Evolutionary conservation across 2,329 filamentous ascomycete species (phyloP), one percentile per base, ranked within the genome.

Genomic region (Apiospora marii): DNA sequence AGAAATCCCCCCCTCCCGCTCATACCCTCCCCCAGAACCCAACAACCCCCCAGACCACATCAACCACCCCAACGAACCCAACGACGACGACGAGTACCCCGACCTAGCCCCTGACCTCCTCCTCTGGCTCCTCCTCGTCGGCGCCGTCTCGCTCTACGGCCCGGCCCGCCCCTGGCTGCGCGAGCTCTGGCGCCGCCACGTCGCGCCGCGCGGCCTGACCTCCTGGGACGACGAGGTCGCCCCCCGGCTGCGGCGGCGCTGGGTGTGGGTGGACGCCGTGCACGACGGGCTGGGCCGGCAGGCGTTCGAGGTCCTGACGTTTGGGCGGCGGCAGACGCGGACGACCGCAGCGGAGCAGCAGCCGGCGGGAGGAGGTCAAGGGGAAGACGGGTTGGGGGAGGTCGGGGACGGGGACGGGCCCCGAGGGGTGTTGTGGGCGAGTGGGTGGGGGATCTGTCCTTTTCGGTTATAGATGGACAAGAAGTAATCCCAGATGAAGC

Each of bases 41-140:
- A 10, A 10, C 37, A 10, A 41, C 37, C 8, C 0, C 8, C 7
- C 7, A 41, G 37, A 41, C 43, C 43, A 6, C 4, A 4, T 14
- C 16, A 16, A 46, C 14, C 4, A 46, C 14, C 14, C 19, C 16
- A 27, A 19, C 30, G 16, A 61, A 1, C 27, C 10, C 53, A 16
- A 61, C 27, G 16, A 30, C 14, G 53, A 41, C 37, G 37, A 37
- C 37, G 37, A 37, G 5, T 41, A 41, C 37, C 37, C 37, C 8
- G 37, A 61, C 30, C 30, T 61, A 34, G 53, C 37, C 22, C 1
- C 53, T 30, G 53, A 61, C 53, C 22, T 61, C 30, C 22, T 61
- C 16, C 53, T 61, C 53, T 61, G 53, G 53, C 53, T 61, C 53
- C 53, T 61, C 27, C 53, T 61, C 30, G 53, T 61, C 30, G 53